phyloP scores from a whole-genome alignment of 2,329 filamentous ascomycete genomes.

The Fusarium oligoseptatum region DNA sequence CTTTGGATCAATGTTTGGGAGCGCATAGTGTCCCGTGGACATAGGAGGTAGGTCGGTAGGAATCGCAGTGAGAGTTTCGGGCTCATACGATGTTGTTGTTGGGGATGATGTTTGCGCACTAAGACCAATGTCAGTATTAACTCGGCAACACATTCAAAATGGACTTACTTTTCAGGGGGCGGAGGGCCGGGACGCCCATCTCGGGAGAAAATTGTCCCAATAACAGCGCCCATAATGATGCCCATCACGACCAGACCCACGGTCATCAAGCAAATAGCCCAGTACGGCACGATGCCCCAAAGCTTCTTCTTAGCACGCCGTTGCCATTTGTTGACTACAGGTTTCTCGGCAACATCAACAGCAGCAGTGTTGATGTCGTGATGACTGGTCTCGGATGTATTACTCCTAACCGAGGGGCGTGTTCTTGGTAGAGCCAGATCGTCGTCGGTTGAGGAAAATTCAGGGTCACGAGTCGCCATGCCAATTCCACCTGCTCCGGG shows the following conservation, averaged over 20 bases:
- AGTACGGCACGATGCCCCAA: constrained; percentile 72
- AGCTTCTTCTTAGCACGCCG: constrained; percentile 65
- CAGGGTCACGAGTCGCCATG: constrained; percentile 71
- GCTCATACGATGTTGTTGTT: constrained; percentile 60
- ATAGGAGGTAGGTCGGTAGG: constrained; percentile 66
- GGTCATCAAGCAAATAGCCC: constrained; percentile 68
- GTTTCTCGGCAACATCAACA: constrained; percentile 61
- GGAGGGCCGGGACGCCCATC: constrained; percentile 22
- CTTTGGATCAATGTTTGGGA: constrained; percentile 67
- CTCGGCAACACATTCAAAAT: background rate
- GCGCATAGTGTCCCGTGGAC: constrained; percentile 66
- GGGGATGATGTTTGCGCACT: constrained; percentile 40
- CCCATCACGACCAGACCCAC: constrained; percentile 66
- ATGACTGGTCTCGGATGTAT: constrained; percentile 62
- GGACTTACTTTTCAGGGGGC: constrained; percentile 31
- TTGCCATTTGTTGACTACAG: constrained; percentile 64
- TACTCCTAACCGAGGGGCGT: constrained; percentile 65
- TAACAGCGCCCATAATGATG: constrained; percentile 68
- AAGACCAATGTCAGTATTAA: constrained; percentile 8
- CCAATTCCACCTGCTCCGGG: constrained; percentile 73
- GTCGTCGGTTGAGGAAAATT: constrained; percentile 69
- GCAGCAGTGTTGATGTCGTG: constrained; percentile 68
- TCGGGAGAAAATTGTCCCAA: constrained; percentile 60
- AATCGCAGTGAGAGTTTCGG: constrained; percentile 62
- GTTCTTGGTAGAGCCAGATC: constrained; percentile 66